Evolutionary conservation across 2,329 filamentous ascomycete genomes (phyloP), one percentile per base, ranked within the genome.

Genomic region (Aspergillus sp.): DNA sequence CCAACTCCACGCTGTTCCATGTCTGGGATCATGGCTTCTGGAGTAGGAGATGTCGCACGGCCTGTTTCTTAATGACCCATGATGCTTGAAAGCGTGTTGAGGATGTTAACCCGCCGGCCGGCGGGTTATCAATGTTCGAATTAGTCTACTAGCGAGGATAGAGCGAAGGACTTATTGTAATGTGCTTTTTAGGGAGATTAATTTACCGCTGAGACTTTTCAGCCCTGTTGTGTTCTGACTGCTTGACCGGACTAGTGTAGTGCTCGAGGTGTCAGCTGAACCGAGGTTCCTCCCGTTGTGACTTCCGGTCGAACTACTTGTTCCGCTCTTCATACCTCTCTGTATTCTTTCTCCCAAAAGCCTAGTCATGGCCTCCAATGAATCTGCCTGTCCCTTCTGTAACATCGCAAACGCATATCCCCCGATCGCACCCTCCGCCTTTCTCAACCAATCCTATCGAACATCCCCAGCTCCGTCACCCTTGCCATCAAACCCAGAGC

Each of bases 361-460:
- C 14, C 6, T 4, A 22, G 20, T 47, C 29, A 71, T 69, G 63
- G 42, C 62, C 12, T 24, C 29, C 2, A 56, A 58, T 46, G 55
- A 55, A n/a, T 14, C 64, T 47, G 50, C 62, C 49, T 87, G 85
- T 69, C 82, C 84, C 16, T 87, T 87, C 72, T 87, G 85, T 76
- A 78, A 71, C 58, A 87, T 87, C 63, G 80, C 84, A 22, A 65
- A 73, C 39, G 77, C 82, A 36, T 84, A 84, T 67, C 80, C 81
- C 10, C 71, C 78, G 14, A 61, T 68, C 39, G 61, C 70, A 51
- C 67, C 69, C n/a, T 63, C 69, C 51, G 59, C 63, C 42, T 58
- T 73, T 4, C 50, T 57, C 55, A 64, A 67, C 18, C 58, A 69
- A 16, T 62, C 36, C 14, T 49, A 31, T 47, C 49, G 50, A 54